A percentile compares a stretch with the other conserved stretches of the same genome.
Conservation (phyloP, 129 eudicot species). For the Glebionis coronaria region DNA sequence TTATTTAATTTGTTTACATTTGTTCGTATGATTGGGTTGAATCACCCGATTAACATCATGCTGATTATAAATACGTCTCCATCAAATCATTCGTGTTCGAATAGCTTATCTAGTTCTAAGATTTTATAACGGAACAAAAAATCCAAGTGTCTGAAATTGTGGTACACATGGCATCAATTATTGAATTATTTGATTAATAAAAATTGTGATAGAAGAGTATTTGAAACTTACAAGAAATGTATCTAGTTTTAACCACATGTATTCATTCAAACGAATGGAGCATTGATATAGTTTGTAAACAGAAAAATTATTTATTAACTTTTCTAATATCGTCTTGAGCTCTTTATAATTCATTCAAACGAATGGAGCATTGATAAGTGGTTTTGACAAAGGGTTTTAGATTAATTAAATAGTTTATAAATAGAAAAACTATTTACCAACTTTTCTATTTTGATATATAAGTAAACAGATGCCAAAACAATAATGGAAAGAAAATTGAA, state of each 20-base stretch:
- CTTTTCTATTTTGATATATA: too few relatives aligned
- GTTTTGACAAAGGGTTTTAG: too few relatives aligned
- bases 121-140: constrained; percentile 4
- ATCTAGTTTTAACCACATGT: neutral
- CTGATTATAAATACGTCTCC: constrained; percentile 11
- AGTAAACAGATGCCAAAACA: too few relatives aligned
- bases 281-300: neutral
- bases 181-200: constrained; percentile 24
- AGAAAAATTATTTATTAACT: neutral
- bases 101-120: constrained; percentile 6
- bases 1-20: neutral
- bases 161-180: constrained; percentile 36
- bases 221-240: constrained; percentile 30
- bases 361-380: too few relatives aligned
- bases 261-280: neutral
- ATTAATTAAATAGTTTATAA: too few relatives aligned
- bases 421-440: too few relatives aligned
- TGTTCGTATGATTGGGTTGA: constrained; percentile 12
- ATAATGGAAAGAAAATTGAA: too few relatives aligned
- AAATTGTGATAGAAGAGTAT: neutral
- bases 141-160: constrained; percentile 9
- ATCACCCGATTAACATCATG: constrained; percentile 4
- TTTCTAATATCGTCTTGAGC: neutral
- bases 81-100: constrained; percentile 26
- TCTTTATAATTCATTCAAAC: too few relatives aligned